Percentiles rank a stretch among this genome's conserved stretches.
Conservation (phyloP, 139 green algal genomes). For the Limnomonas spitsbergensis region DNA sequence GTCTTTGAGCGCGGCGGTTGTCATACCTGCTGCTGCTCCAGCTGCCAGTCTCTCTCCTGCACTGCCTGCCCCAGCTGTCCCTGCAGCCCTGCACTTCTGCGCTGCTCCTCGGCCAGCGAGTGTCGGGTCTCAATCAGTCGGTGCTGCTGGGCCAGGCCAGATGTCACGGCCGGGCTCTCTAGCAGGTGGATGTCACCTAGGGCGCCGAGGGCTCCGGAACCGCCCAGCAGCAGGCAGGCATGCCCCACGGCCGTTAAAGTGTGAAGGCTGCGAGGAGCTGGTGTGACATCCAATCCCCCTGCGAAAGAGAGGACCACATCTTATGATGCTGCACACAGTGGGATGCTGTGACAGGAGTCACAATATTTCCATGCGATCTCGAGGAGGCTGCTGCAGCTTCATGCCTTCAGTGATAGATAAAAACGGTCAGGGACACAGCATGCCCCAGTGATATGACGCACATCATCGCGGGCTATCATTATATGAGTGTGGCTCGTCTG, state of each 20-base stretch:
- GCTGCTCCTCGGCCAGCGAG: constrained; percentile 12
- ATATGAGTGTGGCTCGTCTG: too few relatives aligned
- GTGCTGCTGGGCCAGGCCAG: constrained; percentile 33
- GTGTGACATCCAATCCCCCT: constrained; percentile 3
- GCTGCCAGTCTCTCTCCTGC: constrained; percentile 6
- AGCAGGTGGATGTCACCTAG: constrained; percentile 36
- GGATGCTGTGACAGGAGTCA: too few relatives aligned
- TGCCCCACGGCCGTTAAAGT: constrained; percentile 35
- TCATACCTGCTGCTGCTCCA: constrained; percentile 30
- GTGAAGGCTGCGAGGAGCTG: constrained; percentile 31
- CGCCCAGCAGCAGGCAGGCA: constrained; percentile 39
- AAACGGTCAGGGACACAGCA: too few relatives aligned
- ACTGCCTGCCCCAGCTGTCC: background rate
- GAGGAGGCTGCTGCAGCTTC: too few relatives aligned
- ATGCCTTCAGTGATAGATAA: too few relatives aligned
- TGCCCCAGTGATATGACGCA: too few relatives aligned
- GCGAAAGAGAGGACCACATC: background rate
- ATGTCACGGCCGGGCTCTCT: constrained; percentile 29
- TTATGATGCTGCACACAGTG: background rate
- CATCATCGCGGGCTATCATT: too few relatives aligned
- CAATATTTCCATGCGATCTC: too few relatives aligned
- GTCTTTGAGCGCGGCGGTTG: too few relatives aligned
- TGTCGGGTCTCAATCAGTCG: constrained; percentile 7
- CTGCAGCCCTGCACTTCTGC: constrained; percentile 8
- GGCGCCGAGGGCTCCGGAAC: constrained; percentile 19